Evolutionary conservation across 176 grass and related monocot genomes (phyloP), one percentile per base, ranked within the genome.

Genomic region (Thinopyrum elongatum): DNA sequence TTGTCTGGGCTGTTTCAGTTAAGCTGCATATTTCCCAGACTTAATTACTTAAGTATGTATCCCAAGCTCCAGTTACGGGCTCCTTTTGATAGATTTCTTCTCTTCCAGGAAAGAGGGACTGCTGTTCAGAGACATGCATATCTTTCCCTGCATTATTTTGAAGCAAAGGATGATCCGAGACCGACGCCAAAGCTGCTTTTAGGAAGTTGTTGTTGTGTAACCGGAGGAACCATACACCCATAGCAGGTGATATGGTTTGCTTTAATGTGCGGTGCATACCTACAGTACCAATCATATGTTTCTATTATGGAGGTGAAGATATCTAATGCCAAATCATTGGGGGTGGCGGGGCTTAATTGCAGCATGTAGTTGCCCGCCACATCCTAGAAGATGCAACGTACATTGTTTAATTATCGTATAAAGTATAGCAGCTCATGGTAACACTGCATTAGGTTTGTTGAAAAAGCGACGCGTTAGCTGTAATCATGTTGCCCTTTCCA

Each of bases 341-440:
- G 38, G 25, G 74, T 11, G 23, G 74, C 4, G 13, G 14, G 78
- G 86, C 86, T 88, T 82, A 91, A 77, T 46, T 82, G 86, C 78
- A 26, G 78, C 86, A 82, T 59, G 82, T 82, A 82, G 57, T 33
- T 88, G 78, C 86, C 86, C 90, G 85, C 64, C 82, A 58, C 82
- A 88, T 35, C 67, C 84, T 42, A 70, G 70, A 83, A 80, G 81
- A 81, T 75, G 77, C 63, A 84, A 64, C 49, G 70, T 62, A 84
- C 62, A 19, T 64, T 84, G 81, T 87, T 87, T 87, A 87, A 91
- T 81, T 88, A 64, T 77, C 30, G 77, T 87, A 84, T 91, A 88
- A 87, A 91, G 86, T 87, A 79, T 91, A 91, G 75, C 85, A 80
- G 85, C 89, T 87, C 89, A 78, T 87, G 36, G 68, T 70, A 53